Conservation (phyloP, 2,329 filamentous ascomycete species). For the Escovopsis sp. region DNA sequence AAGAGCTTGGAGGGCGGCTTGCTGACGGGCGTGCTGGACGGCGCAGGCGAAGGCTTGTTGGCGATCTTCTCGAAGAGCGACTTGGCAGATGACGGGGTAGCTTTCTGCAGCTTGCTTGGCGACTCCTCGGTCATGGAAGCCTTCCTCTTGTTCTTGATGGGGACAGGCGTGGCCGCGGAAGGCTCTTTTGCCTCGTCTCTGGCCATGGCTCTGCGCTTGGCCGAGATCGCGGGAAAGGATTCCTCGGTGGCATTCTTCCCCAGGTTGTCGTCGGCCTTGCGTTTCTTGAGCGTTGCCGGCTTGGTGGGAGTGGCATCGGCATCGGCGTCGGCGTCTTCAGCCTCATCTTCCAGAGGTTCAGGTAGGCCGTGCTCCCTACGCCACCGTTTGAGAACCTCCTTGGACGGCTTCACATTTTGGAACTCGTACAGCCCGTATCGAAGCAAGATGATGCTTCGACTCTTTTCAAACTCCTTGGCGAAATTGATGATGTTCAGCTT, state of each 20-base stretch:
- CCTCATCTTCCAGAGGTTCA: conserved; percentile 30
- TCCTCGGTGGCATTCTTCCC: conserved; percentile 22
- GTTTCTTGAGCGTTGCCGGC: conserved; percentile 30
- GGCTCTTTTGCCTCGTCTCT: conserved; percentile 23
- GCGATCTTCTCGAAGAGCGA: conserved; percentile 43
- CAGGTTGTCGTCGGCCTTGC: conserved; percentile 41
- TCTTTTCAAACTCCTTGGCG: conserved; percentile 50
- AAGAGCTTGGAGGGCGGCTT: conserved; percentile 13
- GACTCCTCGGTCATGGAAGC: conserved; percentile 31
- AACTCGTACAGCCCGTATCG: conserved; percentile 49
- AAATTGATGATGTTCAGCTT: conserved; percentile 48
- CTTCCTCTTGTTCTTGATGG: conserved; percentile 39
- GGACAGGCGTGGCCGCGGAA: conserved; percentile 13
- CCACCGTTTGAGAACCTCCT: conserved; percentile 43
- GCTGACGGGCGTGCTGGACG: conserved; percentile 19
- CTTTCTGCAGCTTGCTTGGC: conserved; percentile 35
- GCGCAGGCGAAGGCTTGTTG: conserved; percentile 29
- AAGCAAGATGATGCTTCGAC: conserved; percentile 44
- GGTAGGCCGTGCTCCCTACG: conserved; percentile 40
- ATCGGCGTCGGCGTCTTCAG: conserved; percentile 3
- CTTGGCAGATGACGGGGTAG: conserved; percentile 38
- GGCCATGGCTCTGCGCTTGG: conserved; percentile 35
- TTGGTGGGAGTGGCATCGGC: conserved; percentile 10
- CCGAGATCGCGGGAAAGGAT: conserved; percentile 22
- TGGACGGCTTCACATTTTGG: conserved; percentile 45